Evolutionary conservation across 2,329 filamentous ascomycete species (phyloP).

Genomic region (Aspergillus awamori): DNA sequence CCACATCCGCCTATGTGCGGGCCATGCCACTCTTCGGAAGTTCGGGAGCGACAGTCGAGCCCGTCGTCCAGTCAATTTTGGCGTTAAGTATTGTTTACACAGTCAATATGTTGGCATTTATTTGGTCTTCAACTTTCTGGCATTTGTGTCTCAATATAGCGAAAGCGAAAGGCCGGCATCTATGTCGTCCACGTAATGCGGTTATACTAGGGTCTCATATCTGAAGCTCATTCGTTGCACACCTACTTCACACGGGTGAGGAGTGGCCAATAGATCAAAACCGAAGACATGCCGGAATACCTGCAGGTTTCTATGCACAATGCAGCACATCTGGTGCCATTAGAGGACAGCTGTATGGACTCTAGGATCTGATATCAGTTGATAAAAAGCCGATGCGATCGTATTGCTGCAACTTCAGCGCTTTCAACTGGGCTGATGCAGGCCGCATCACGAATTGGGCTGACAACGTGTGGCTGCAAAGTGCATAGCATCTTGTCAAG

Average conservation of each 20-base stretch:
- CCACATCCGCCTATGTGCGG: conserved; percentile 8
- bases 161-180: not conserved
- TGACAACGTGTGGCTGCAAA: not conserved
- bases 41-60: conserved; percentile 12
- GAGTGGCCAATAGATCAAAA: not conserved
- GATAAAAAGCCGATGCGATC: too few relatives aligned
- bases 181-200: not conserved
- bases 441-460: not conserved
- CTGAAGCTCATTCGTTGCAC: conserved; percentile 4
- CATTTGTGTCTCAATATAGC: not conserved
- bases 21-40: conserved; percentile 13
- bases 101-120: conserved; percentile 15
- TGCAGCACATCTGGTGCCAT: too few relatives aligned
- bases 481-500: not conserved
- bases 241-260: not conserved
- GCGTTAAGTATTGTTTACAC: conserved; percentile 21
- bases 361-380: too few relatives aligned
- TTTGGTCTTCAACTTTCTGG: conserved; percentile 5
- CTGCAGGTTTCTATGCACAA: too few relatives aligned
- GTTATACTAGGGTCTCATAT: not conserved
- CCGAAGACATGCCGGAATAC: not conserved
- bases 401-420: too few relatives aligned
- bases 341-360: too few relatives aligned
- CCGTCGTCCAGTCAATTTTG: conserved; percentile 9
- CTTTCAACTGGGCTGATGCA: not conserved